Evolutionary conservation across 1,284 basidiomycete species (phyloP), one percentile per base, ranked within the genome.

Genomic region (Ceratobasidium sp.): DNA sequence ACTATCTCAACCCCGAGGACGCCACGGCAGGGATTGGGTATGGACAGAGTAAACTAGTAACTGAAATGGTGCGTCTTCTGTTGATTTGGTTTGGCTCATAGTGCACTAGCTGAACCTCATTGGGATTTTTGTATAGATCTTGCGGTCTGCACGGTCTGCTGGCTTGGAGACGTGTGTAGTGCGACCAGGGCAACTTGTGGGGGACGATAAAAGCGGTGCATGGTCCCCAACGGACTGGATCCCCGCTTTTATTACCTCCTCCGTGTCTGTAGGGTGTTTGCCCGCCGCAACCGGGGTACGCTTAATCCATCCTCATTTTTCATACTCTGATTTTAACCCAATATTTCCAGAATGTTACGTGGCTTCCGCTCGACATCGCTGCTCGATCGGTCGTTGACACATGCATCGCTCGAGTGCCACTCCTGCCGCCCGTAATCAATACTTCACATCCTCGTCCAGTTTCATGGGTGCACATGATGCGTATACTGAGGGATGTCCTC

Each of bases 221-320:
- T 75, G 74, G 74, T 58, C 61, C 16, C 41, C 50, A 13, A 35
- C 26, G 13, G 74, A 75, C n/a, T 75, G 74, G 74, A 35, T 75
- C 0, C 71, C 71, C 2, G 43, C 63, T 13, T 30, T 73, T 13
- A 28, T 57, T 32, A 46, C 43, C 28, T 64, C 62, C 2, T 64
- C 62, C 8, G 30, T 64, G 2, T 64, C 62, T 5, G 28, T 38
- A 2, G 71, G 63, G 26, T 64, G 47, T 30, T 52, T 64, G 21
- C 62, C 62, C 0, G n/a, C 16, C 13, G 32, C 41, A 14, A 52
- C 16, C 18, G 62, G 46, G 30, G 62, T 50, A 26, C 35, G 62
- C 16, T 49, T 18, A 21, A 38, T 49, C 50, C 11, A 6, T 21
- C 23, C 16, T 38, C 18, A 35, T 38, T 43, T 30, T 26, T 30